Evolutionary conservation across 202 grass and related monocot genomes (phyloP), one percentile per base, ranked within the genome.

Genomic region (Musa balbisiana): DNA sequence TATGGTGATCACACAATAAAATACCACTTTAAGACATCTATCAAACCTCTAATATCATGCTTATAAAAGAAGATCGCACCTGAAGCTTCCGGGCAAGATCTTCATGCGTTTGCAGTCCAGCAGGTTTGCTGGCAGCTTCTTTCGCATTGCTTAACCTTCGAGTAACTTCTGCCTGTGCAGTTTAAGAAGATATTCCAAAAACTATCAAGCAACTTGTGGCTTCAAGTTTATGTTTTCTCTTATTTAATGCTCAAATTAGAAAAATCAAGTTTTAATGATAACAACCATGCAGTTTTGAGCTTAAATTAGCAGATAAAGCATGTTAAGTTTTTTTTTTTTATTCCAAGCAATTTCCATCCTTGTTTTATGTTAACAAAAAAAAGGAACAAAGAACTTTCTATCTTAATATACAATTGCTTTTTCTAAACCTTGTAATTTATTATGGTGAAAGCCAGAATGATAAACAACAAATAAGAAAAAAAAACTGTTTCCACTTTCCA

Each of bases 21-120:
- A 12, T 20, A 8, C 33, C 15, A 53, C 53, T 67, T 27, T 51
- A 10, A 19, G 0, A n/a, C 16, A 78, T 27, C 33, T 22, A 17
- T 27, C 49, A 72, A n/a, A 54, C 5, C 27, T 60, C 16, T 23
- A 0, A 52, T 58, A 71, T 10, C 20, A 52, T 77, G 49, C 51
- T 20, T 49, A 81, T 12, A 23, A 62, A 75, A 79, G 79, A 65
- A 3, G n/a, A 52, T 6, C 21, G 55, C 71, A 99, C 95, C 95
- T 95, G 90, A 73, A 99, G 85, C 80, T 99, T 94, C 73, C 73
- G 89, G 66, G 91, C 89, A 82, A 99, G 95, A 88, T 99, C 89
- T 81, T 88, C 95, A 87, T 92, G 91, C 79, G 85, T 99, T 74
- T 88, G 91, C 62, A 84, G 66, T 6, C 63, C 82, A 55, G 65